Evolutionary conservation across 2,329 filamentous ascomycete species (phyloP).

Genomic region (Cladosporium sp.): DNA sequence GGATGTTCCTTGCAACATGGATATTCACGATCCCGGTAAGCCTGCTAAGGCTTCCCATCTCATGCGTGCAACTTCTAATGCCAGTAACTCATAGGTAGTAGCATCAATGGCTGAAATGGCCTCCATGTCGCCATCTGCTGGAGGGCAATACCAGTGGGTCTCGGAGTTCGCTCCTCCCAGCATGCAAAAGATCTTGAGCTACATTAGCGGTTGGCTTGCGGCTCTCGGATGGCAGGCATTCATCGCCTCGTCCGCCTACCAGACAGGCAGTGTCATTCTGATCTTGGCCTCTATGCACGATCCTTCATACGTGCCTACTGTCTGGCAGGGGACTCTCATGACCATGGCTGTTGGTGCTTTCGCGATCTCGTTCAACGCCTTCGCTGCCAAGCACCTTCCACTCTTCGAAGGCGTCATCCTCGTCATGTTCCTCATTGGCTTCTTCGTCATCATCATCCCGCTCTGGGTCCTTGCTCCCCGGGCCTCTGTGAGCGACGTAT

Average conservation of each 20-base stretch:
- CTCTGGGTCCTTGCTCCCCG: slow-evolving; percentile 28
- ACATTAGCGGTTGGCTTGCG: slow-evolving; percentile 39
- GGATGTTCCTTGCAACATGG: slow-evolving; percentile 27
- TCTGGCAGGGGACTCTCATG: slow-evolving; percentile 42
- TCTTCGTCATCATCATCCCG: slow-evolving; percentile 30
- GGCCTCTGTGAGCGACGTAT: slow-evolving; percentile 20
- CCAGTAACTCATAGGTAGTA: slow-evolving; percentile 14
- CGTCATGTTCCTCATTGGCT: slow-evolving; percentile 26
- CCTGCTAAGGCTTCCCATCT: too few species aligned
- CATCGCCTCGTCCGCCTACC: slow-evolving; percentile 29
- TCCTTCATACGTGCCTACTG: slow-evolving; percentile 26
- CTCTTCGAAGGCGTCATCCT: slow-evolving; percentile 27
- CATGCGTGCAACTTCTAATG: too few species aligned
- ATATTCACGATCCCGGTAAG: slow-evolving; percentile 23
- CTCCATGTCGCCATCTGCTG: slow-evolving; percentile 25
- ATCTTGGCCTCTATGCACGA: slow-evolving; percentile 37
- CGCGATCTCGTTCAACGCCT: slow-evolving; percentile 27
- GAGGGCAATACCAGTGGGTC: slow-evolving; percentile 27
- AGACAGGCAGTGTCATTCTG: slow-evolving; percentile 21
- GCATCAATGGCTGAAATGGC: slow-evolving; percentile 30
- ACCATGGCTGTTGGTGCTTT: slow-evolving; percentile 23
- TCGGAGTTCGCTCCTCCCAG: slow-evolving; percentile 37
- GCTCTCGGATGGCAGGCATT: slow-evolving; percentile 34
- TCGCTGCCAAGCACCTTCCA: slow-evolving; percentile 24
- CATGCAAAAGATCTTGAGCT: slow-evolving; percentile 39